Evolutionary conservation across 2,329 filamentous ascomycete species (phyloP), one percentile per base, ranked within the genome.

Genomic region (Cyphellophora europaea): DNA sequence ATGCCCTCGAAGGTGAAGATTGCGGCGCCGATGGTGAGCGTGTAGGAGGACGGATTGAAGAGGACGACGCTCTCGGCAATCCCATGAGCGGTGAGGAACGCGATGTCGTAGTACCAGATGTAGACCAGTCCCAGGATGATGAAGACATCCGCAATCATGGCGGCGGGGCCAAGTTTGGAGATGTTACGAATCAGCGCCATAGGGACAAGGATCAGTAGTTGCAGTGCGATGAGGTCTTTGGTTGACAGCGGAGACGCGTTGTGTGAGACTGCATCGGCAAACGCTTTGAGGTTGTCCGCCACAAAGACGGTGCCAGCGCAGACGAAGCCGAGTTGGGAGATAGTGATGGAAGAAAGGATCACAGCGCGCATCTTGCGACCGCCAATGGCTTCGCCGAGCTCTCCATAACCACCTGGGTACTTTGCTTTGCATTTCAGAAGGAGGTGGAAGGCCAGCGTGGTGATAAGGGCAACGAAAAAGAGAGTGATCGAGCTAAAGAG

Each of bases 1-100:
- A 86, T 85, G 31, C 81, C 81, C 53, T 86, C 81, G 47, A 84
- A 86, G 0, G 81, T 84, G 59, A 85, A 86, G 51, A 86, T 84
- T 23, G 79, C 75, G 2, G 78, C 74, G 34, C 81, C 81, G 31
- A 86, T 71, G 16, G 79, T 85, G 35, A 85, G 62, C 0, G 81
- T 79, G 53, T 79, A 85, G 37, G 72, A 66, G 16, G 66, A 61
- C 0, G 80, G 74, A 55, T 85, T 85, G 67, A 85, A 84, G 11
- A 82, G 62, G 33, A 66, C 62, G n/a, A 85, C 76, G 0, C 69
- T 72, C 1, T 68, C 61, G 42, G 75, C 67, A 35, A 79, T 63
- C 35, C 79, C 79, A 13, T 67, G 54, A 4, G 57, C 52, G 1
- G 68, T 62, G 11, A 86, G 66, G 30, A 63, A 61, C 4, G 65